phyloP scores from a whole-genome alignment of 495 filamentous ascomycete genomes.

The Talaromyces ruber region DNA sequence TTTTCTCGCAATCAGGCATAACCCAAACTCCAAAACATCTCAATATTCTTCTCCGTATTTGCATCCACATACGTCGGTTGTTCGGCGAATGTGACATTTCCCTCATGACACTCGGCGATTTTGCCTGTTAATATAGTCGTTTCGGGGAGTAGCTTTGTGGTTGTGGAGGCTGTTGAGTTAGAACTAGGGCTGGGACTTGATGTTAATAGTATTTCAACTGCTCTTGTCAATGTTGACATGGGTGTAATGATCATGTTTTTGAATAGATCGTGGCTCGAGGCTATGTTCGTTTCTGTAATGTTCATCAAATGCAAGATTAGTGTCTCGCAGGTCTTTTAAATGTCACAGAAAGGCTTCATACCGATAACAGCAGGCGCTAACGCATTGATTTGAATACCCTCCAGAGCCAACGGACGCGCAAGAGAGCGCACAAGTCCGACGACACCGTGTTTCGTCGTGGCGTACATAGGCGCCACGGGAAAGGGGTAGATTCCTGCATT shows the following conservation, averaged over 20 bases:
- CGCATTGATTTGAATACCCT: conserved; percentile 44
- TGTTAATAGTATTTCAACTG: conserved; percentile 17
- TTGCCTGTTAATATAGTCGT: conserved; percentile 4
- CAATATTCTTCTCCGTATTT: conserved; percentile 40
- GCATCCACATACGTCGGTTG: conserved; percentile 42
- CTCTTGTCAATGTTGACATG: conserved; percentile 37
- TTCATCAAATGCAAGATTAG: neutral
- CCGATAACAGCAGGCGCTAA: conserved; percentile 44
- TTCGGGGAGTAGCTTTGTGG: neutral
- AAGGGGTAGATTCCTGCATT: conserved; percentile 50
- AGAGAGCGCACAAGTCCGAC: conserved; percentile 43
- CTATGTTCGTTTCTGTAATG: conserved; percentile 41
- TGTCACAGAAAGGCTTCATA: conserved; percentile 8
- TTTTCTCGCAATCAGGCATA: conserved; percentile 21
- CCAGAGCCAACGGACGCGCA: conserved; percentile 22
- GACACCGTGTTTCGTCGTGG: conserved; percentile 41
- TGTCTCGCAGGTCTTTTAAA: neutral
- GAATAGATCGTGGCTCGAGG: conserved; percentile 34
- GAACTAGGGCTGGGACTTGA: neutral
- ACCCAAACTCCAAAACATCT: conserved; percentile 36
- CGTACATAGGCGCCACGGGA: conserved; percentile 46
- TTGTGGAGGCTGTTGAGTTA: neutral
- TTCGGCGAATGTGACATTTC: conserved; percentile 40
- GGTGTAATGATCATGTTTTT: conserved; percentile 45
- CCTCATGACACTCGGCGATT: conserved; percentile 46